A percentile compares a stretch with the other conserved stretches of the same genome.
These are phyloP conservation scores for Orbilia oligospora DNA, from an alignment of 2,329 filamentous ascomycete species.

Conservation along the genomic window DNA sequence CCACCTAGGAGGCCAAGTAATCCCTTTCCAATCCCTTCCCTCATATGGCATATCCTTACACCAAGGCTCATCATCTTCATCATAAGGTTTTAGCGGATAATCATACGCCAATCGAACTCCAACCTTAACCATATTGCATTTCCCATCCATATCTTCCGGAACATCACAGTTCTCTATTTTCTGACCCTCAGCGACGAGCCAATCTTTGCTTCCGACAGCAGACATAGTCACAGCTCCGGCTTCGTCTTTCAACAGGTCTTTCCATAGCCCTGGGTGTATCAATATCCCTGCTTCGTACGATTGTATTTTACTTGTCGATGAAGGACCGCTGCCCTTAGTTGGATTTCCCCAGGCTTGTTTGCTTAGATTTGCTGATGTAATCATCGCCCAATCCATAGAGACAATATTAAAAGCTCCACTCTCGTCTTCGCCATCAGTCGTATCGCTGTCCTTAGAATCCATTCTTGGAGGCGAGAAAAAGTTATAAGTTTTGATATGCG, in stretches of 20 bases:
- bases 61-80: constrained; percentile 79
- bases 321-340: constrained; percentile 15
- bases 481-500: constrained; percentile 89
- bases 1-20: constrained; percentile 45
- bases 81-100: constrained; percentile 79
- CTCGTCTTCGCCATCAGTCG: constrained; percentile 18
- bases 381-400: constrained; percentile 78
- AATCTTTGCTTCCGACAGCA: constrained; percentile 44
- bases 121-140: constrained; percentile 69
- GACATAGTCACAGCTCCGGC: constrained; percentile 50
- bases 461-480: constrained; percentile 48
- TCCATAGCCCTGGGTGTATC: constrained; percentile 78
- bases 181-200: constrained; percentile 65
- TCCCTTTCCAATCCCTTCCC: constrained; percentile 61
- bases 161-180: constrained; percentile 74
- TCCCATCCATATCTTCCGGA: constrained; percentile 63
- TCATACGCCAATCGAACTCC: constrained; percentile 87
- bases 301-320: constrained; percentile 72
- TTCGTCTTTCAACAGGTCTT: constrained; percentile 69
- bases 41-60: constrained; percentile 58
- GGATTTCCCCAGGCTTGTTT: constrained; percentile 87
- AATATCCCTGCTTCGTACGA: constrained; percentile 89
- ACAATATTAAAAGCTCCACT: constrained; percentile 9
- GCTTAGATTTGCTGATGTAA: constrained; percentile 92
- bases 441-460: constrained; percentile 70